Evolutionary conservation across 1,284 basidiomycete species (phyloP).

Genomic region (Coriolopsis trogii): DNA sequence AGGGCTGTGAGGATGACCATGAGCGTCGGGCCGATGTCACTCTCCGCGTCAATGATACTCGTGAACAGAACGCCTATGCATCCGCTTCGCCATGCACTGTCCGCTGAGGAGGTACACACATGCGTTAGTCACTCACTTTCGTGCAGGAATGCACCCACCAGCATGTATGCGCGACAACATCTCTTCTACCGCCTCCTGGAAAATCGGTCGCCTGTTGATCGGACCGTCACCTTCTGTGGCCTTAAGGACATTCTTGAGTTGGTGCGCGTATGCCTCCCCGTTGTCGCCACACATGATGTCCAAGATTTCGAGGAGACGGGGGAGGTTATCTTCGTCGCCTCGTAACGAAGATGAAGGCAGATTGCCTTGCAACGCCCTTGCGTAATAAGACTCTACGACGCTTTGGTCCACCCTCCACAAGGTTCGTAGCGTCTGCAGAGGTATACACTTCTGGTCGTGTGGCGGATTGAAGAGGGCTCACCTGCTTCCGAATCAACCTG

Average conservation of each 20-base stretch:
- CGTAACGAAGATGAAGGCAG: conserved; percentile 36
- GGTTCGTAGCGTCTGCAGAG: conserved; percentile 55
- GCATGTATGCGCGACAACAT: conserved; percentile 50
- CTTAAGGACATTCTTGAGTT: conserved; percentile 49
- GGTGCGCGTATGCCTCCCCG: conserved; percentile 60
- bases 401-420: conserved; percentile 55
- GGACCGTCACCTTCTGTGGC: conserved; percentile 42
- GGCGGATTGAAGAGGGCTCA: conserved; percentile 23
- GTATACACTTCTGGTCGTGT: background rate
- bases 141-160: conserved; percentile 39
- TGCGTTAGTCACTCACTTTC: background rate
- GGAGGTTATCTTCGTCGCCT: conserved; percentile 42
- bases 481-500: conserved; percentile 58
- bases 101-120: conserved; percentile 38
- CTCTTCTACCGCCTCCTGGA: conserved; percentile 58
- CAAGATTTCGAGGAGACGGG: conserved; percentile 58
- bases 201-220: conserved; percentile 41
- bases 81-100: conserved; percentile 45
- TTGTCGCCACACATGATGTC: conserved; percentile 52
- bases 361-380: conserved; percentile 45
- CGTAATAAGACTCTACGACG: conserved; percentile 60
- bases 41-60: conserved; percentile 47
- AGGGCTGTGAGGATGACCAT: conserved; percentile 68
- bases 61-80: conserved; percentile 55
- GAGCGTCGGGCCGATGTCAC: conserved; percentile 54